Evolutionary conservation across 2,329 filamentous ascomycete species (phyloP), one percentile per base, ranked within the genome.

Genomic region (Aaosphaeria pasadenensis): DNA sequence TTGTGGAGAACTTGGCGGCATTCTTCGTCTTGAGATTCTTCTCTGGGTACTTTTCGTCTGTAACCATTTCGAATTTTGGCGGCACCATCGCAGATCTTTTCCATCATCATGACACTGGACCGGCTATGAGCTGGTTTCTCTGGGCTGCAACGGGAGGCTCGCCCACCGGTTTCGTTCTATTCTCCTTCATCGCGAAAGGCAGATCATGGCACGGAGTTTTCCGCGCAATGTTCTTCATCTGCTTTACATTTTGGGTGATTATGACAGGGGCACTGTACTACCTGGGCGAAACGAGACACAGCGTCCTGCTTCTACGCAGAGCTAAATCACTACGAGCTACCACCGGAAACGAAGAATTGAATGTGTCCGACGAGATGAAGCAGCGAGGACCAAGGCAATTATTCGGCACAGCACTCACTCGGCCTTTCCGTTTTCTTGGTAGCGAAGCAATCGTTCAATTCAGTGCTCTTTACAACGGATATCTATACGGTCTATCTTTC

Each of bases 361-460:
- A 67, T 1, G 57, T 73, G 1, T 69, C 73, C 1, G 67, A 69
- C 2, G 64, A 71, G 11, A 56, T 73, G 52, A 71, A 72, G 48
- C 70, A 71, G 40, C 61, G 65, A 35, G 62, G 66, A 17, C 53
- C 68, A 4, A 66, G 62, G 24, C 66, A 73, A 35, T 55, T 77
- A 4, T 74, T 77, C 45, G 58, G 64, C 2, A 67, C 71, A 5
- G 68, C 75, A 6, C 63, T 78, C 5, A 66, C 70, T 24, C 60
- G 77, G n/a, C 77, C 77, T 0, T 76, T 78, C 48, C 62, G 72
- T 1, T 77, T 78, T 43, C 53, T 78, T 3, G 67, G 64, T 9
- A 71, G 73, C 1, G 76, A 78, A 53, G 72, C 74, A 33, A 78
- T 78, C 39, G 71, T 77, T 30, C 68, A 74, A 11, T 76, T 76